Base-by-base conservation (phyloP, 2,329 filamentous ascomycete species). In the Tolypocladium inflatum region DNA sequence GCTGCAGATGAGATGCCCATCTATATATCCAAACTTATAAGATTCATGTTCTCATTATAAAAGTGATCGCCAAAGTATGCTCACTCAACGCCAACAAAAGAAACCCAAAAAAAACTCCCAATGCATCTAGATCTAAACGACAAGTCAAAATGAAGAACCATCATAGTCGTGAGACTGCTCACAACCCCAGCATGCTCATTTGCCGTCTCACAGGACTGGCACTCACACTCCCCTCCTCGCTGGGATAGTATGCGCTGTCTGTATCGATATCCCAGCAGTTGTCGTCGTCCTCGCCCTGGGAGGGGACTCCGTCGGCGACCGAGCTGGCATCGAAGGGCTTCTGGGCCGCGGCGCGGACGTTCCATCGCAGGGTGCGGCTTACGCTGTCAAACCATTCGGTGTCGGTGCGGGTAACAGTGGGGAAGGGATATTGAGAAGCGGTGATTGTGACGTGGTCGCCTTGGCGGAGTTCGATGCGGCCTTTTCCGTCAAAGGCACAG, bases 301-400 rank as follows among this genome's bases (percentile, higher is more conserved):
- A 66, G 26, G 65, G 60, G 52, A 67, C 68, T 71, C 77, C 66
- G 39, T 65, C 65, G 50, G 64, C 62, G 30, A 65, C 64, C n/a
- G 59, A 61, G 57, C 78, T 71, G 55, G 78, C 73, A 57, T 88
- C 87, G 79, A 95, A 99, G 3, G 85, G 90, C 73, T 97, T 97
- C 73, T 99, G 94, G 57, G 88, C 87, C 6, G 93, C 92, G 5
- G 91, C 92, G 52, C 94, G 83, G 33, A 89, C 93, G 74, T 99
- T 99, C 94, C 94, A 99, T 62, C 92, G 83, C 59, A 99, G 79
- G 4, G 93, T 96, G 60, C 93, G 85, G 56, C 90, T 91, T 54
- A 99, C 91, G 67, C 90, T 95, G 72, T 97, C 90, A 70, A 99
- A 97, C 94, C 94, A 99, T 72, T 99, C 94, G 1, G 88, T 89